These are phyloP conservation scores for Fusarium agapanthi DNA, from an alignment of 2,329 filamentous ascomycete species.

Conservation along the genomic window DNA sequence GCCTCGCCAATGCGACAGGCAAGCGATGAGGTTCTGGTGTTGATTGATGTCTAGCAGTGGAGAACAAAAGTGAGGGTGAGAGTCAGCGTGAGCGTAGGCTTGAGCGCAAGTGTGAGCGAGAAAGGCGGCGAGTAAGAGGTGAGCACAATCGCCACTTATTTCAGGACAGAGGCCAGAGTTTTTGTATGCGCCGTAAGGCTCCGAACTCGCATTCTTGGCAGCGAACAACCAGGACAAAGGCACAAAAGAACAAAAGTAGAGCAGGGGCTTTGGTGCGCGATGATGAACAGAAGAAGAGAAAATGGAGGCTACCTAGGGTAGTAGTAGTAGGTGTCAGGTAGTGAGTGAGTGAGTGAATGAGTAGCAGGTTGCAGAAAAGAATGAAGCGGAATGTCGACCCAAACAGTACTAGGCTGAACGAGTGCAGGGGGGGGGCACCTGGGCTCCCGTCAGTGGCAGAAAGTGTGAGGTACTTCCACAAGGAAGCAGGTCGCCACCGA, in stretches of 20 bases:
- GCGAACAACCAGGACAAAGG: not conserved
- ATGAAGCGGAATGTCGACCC: constrained; percentile 10
- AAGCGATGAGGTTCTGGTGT: constrained; percentile 5
- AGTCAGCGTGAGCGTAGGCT: not conserved
- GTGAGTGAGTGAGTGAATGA: not conserved
- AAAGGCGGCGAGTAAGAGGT: constrained; percentile 22
- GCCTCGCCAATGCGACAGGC: constrained; percentile 30
- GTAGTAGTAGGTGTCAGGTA: not conserved
- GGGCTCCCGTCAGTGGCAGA: not conserved
- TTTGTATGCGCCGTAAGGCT: not conserved
- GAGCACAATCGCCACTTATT: constrained; percentile 32
- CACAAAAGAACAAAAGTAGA: not conserved
- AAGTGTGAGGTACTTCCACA: not conserved
- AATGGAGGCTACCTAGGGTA: constrained; percentile 4
- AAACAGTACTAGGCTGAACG: constrained; percentile 18
- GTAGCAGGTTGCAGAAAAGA: constrained; percentile 16
- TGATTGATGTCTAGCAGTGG: constrained; percentile 13
- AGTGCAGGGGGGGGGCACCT: not conserved
- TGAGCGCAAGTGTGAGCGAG: no score
- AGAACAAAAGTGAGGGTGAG: not conserved
- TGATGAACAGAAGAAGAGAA: constrained; percentile 13
- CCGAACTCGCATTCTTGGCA: constrained; percentile 20
- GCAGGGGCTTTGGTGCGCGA: constrained; percentile 1
- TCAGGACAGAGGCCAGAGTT: constrained; percentile 27
- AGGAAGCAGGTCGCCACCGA: constrained; percentile 1